Percentiles rank a stretch among this genome's conserved stretches.
phyloP scores from a whole-genome alignment of 345 rosid species.

The Isatis tinctoria region DNA sequence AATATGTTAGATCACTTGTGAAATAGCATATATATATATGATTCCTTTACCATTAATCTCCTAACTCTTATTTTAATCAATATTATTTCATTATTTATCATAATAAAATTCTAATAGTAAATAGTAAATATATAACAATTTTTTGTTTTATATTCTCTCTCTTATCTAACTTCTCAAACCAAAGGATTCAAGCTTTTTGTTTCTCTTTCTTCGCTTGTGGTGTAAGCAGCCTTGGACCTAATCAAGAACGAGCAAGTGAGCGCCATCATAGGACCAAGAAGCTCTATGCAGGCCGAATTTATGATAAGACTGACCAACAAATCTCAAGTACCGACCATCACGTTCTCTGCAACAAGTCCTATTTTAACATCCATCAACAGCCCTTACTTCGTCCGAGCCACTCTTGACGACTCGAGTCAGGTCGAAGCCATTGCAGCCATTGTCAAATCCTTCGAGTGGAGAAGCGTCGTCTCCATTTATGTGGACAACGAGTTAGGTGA shows the following conservation, averaged over 20 bases:
- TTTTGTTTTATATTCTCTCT: too few species aligned
- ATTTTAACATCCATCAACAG: constrained; percentile 24
- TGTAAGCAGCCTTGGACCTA: constrained; percentile 40
- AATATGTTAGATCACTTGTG: not conserved
- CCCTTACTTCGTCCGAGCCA: constrained; percentile 42
- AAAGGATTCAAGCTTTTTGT: not conserved
- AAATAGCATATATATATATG: too few species aligned
- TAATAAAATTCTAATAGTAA: too few species aligned
- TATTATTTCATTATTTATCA: too few species aligned
- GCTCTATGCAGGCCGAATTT: constrained; percentile 45
- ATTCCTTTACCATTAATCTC: too few species aligned
- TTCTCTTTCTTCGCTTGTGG: constrained; percentile 10
- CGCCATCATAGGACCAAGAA: constrained; percentile 53
- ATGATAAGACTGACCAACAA: constrained; percentile 29
- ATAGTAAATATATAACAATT: too few species aligned
- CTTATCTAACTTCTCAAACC: too few species aligned
- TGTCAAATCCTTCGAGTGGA: constrained; percentile 44
- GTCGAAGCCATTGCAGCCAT: constrained; percentile 40
- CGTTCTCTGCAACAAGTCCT: constrained; percentile 46
- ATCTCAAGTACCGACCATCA: constrained; percentile 47
- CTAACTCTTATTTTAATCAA: too few species aligned
- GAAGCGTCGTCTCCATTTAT: constrained; percentile 35
- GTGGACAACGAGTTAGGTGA: constrained; percentile 40
- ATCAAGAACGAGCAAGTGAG: constrained; percentile 46
- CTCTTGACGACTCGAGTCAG: constrained; percentile 40